These are phyloP conservation scores for Austroboletus novae-zelandiae DNA, from an alignment of 1,284 basidiomycete species.

Conservation along the genomic window DNA sequence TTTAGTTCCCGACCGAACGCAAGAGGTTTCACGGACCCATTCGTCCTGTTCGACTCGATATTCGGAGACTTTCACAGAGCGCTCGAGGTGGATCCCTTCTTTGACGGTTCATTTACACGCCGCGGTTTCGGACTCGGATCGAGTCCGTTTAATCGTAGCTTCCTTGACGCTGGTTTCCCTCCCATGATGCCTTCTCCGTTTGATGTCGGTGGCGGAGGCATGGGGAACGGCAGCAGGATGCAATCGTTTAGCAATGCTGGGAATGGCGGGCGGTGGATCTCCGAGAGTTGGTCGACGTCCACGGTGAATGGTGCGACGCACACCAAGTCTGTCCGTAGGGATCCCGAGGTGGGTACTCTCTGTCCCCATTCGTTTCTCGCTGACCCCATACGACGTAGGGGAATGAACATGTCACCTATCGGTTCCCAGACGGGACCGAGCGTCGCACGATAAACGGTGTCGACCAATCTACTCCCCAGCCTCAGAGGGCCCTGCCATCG, in stretches of 20 bases:
- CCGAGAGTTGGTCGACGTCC: slow-evolving; percentile 52
- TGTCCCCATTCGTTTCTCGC: slow-evolving; percentile 8
- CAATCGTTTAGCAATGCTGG: slow-evolving; percentile 18
- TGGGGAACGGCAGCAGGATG: slow-evolving; percentile 5
- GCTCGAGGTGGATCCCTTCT: slow-evolving; percentile 28
- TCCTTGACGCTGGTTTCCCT: slow-evolving; percentile 12
- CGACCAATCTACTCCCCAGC: slow-evolving; percentile 44
- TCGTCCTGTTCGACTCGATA: slow-evolving; percentile 65
- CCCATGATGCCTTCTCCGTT: slow-evolving; percentile 11
- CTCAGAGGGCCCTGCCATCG: slow-evolving; percentile 11
- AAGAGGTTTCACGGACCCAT: slow-evolving; percentile 64
- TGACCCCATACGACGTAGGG: slow-evolving; percentile 45
- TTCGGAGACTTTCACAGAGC: slow-evolving; percentile 49
- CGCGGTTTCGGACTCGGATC: slow-evolving; percentile 18
- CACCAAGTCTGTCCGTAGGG: slow-evolving; percentile 53
- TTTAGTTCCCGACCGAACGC: slow-evolving; percentile 23
- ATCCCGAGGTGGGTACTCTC: slow-evolving; percentile 47
- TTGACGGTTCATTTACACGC: slow-evolving; percentile 12
- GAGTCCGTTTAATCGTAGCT: slow-evolving; percentile 24
- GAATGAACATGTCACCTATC: slow-evolving; percentile 66
- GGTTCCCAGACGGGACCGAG: slow-evolving; percentile 62
- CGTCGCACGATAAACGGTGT: slow-evolving; percentile 66
- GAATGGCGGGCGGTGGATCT: slow-evolving; percentile 39
- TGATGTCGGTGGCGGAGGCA: slow-evolving; percentile 12
- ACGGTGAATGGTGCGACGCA: slow-evolving; percentile 66